phyloP scores from a whole-genome alignment of 306 rosid species.

The Glycine soja region DNA sequence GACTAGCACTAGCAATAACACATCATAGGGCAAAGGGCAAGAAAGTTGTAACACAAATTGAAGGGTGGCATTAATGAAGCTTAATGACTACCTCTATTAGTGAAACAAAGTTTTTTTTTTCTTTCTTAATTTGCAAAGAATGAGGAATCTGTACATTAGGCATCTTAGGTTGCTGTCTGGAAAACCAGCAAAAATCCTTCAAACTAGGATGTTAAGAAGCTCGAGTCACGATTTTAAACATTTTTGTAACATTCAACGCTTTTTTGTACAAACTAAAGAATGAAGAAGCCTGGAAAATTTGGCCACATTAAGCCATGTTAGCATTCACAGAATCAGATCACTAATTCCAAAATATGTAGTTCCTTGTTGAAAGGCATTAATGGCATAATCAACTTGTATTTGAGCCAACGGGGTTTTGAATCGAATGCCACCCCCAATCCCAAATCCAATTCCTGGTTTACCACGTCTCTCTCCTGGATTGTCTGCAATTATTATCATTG shows the following conservation, averaged over 20 bases:
- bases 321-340: conserved; percentile 52
- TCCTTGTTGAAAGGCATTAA: conserved; percentile 63
- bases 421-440: conserved; percentile 70
- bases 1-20: too few relatives aligned
- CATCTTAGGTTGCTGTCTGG: neutral
- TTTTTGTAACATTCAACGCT: neutral
- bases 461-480: conserved; percentile 70
- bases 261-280: neutral
- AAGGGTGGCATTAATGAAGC: too few relatives aligned
- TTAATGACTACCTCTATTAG: too few relatives aligned
- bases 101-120: neutral
- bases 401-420: conserved; percentile 65
- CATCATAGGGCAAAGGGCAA: too few relatives aligned
- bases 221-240: neutral
- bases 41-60: too few relatives aligned
- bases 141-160: neutral
- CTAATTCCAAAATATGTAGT: conserved; percentile 66
- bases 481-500: conserved; percentile 56
- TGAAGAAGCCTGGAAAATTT: neutral
- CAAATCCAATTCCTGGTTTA: conserved; percentile 75
- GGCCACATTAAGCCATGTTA: conserved; percentile 57
- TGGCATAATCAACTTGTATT: conserved; percentile 61
- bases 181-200: conserved; percentile 1
- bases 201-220: neutral
- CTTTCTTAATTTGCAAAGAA: neutral